phyloP scores from a whole-genome alignment of 352 stramenopile species.

The Phytophthora agathidicida region DNA sequence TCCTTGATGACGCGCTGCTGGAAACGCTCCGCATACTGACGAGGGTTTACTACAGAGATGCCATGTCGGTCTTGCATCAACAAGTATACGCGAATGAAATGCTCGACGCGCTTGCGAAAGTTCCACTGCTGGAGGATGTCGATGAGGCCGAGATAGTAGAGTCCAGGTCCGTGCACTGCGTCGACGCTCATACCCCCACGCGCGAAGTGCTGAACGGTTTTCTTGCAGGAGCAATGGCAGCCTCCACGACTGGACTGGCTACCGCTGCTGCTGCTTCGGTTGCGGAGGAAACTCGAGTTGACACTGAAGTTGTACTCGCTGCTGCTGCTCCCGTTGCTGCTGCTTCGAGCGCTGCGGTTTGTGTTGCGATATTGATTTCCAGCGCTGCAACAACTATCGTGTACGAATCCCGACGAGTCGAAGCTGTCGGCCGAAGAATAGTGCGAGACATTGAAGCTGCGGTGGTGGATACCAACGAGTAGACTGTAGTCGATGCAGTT shows the following conservation, averaged over 20 bases:
- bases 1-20: slow-evolving; percentile 78
- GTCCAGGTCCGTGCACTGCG: slow-evolving; percentile 89
- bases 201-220: slow-evolving; percentile 58
- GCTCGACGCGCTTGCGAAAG: slow-evolving; percentile 90
- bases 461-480: slow-evolving; percentile 93
- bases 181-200: slow-evolving; percentile 74
- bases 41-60: slow-evolving; percentile 76
- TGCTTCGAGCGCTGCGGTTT: slow-evolving; percentile 27
- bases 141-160: slow-evolving; percentile 96
- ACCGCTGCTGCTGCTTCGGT: slow-evolving; percentile 35
- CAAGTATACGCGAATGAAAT: slow-evolving; percentile 79
- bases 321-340: slow-evolving; percentile 27
- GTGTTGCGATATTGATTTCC: slow-evolving; percentile 21
- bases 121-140: slow-evolving; percentile 97
- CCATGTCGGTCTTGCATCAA: slow-evolving; percentile 72
- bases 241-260: slow-evolving; percentile 18
- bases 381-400: slow-evolving; percentile 26
- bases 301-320: slow-evolving; percentile 22
- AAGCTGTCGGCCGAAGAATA: slow-evolving; percentile 64
- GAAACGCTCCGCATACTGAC: slow-evolving; percentile 78
- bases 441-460: slow-evolving; percentile 83
- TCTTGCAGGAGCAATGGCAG: slow-evolving; percentile 34
- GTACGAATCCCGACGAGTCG: slow-evolving; percentile 36
- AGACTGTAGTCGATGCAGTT: slow-evolving; percentile 97
- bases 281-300: slow-evolving; percentile 34